phyloP scores from a whole-genome alignment of 371 early-diverging fungal species.

The Cokeromyces recurvatus region DNA sequence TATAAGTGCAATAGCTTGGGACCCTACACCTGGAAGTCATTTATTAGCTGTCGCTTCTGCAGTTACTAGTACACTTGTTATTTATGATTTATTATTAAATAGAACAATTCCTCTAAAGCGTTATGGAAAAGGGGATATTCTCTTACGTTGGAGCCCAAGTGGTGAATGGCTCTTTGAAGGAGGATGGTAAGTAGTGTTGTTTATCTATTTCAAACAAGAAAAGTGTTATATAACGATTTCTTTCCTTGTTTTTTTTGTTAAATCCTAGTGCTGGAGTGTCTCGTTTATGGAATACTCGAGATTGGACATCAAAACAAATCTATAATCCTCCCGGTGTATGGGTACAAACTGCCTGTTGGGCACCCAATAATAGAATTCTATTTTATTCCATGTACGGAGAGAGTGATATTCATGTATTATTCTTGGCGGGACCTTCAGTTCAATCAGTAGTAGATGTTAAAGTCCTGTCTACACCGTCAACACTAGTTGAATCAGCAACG shows the following conservation, averaged over 20 bases:
- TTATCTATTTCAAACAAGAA: no score
- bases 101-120: constrained; percentile 27
- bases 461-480: constrained; percentile 1
- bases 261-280: constrained; percentile 25
- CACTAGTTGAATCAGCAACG: neutral
- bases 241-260: neutral
- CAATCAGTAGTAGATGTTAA: constrained; percentile 6
- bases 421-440: constrained; percentile 13
- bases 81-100: constrained; percentile 31
- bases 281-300: constrained; percentile 40
- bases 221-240: neutral
- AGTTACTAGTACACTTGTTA: constrained; percentile 18
- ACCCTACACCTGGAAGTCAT: constrained; percentile 41
- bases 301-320: constrained; percentile 28
- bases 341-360: constrained; percentile 46
- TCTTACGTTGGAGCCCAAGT: constrained; percentile 44
- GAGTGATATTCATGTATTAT: constrained; percentile 25
- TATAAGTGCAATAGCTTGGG: constrained; percentile 42
- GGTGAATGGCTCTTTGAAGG: constrained; percentile 41
- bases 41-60: constrained; percentile 31
- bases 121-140: constrained; percentile 26
- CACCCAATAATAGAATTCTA: constrained; percentile 32
- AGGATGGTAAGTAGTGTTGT: constrained; percentile 21
- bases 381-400: constrained; percentile 38
- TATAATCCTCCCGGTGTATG: constrained; percentile 37